These are phyloP conservation scores for Phytophthora hybrid DNA, from an alignment of 352 stramenopile genomes.

Conservation along the genomic window DNA sequence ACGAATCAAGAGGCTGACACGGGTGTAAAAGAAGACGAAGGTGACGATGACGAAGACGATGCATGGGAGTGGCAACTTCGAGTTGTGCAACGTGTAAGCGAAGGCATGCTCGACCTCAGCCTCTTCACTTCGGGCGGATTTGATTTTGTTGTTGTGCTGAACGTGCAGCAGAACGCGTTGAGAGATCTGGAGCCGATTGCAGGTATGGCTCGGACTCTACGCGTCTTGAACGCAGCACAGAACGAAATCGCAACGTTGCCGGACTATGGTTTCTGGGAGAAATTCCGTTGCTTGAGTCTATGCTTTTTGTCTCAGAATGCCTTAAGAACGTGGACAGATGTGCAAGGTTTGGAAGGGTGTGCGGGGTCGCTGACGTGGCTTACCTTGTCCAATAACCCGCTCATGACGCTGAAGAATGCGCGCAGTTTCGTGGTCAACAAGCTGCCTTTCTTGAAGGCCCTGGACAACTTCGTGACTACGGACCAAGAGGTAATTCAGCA, in stretches of 20 bases:
- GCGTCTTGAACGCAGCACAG: constrained; percentile 61
- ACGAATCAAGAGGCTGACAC: constrained; percentile 8
- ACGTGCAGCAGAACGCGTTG: constrained; percentile 69
- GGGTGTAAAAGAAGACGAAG: constrained; percentile 11
- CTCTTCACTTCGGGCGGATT: constrained; percentile 51
- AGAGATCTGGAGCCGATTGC: constrained; percentile 62
- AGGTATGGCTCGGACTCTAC: constrained; percentile 51
- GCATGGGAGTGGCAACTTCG: constrained; percentile 54
- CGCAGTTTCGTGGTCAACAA: constrained; percentile 78
- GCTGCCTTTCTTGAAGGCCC: constrained; percentile 60
- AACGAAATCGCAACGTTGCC: constrained; percentile 68
- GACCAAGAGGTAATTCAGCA: constrained; percentile 71
- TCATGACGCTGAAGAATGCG: no score
- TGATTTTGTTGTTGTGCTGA: constrained; percentile 67
- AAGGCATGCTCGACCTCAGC: constrained; percentile 40
- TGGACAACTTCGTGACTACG: constrained; percentile 71
- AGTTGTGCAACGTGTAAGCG: constrained; percentile 62
- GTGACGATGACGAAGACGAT: constrained; percentile 24
- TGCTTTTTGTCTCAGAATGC: constrained; percentile 71
- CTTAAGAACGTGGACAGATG: constrained; percentile 58
- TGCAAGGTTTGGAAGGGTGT: constrained; percentile 58
- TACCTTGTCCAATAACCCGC: no score
- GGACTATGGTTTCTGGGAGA: constrained; percentile 53
- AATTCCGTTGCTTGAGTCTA: constrained; percentile 56
- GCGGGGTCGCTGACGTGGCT: constrained; percentile 43